Percentiles rank a stretch among this genome's conserved stretches.
Evolutionary conservation across 768 basidiomycete species (phyloP).

Genomic region (Amanita phalloides): DNA sequence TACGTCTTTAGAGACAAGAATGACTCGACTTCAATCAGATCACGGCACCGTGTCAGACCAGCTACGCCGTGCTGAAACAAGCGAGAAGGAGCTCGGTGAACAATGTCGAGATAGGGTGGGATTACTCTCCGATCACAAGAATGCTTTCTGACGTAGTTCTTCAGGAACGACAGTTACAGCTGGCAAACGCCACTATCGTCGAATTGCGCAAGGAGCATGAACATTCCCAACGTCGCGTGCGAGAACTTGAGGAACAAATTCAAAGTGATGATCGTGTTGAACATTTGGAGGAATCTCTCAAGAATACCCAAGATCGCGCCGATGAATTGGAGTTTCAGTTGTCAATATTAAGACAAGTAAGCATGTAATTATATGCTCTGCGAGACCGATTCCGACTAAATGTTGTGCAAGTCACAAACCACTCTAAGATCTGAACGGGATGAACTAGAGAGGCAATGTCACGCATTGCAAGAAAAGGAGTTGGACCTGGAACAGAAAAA

Average conservation of each 20-base stretch:
- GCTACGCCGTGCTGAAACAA: slow-evolving; percentile 31
- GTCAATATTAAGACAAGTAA: slow-evolving; percentile 58
- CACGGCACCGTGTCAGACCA: slow-evolving; percentile 22
- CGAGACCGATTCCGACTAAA: background rate
- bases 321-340: slow-evolving; percentile 80
- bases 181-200: slow-evolving; percentile 39
- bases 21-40: slow-evolving; percentile 32
- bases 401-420: slow-evolving; percentile 34
- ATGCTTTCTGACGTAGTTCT: slow-evolving; percentile 11
- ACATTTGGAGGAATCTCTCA: slow-evolving; percentile 57
- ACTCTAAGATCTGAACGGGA: slow-evolving; percentile 56
- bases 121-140: background rate
- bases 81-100: slow-evolving; percentile 46
- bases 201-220: slow-evolving; percentile 45
- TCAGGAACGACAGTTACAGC: slow-evolving; percentile 70
- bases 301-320: slow-evolving; percentile 71
- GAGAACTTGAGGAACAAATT: slow-evolving; percentile 73
- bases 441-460: slow-evolving; percentile 35
- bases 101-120: slow-evolving; percentile 43
- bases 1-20: slow-evolving; percentile 26
- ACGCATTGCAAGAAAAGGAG: slow-evolving; percentile 29
- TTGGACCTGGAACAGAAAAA: slow-evolving; percentile 37
- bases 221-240: slow-evolving; percentile 44
- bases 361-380: background rate
- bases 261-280: slow-evolving; percentile 78